Percentiles rank a stretch among this genome's conserved stretches.
phyloP scores from a whole-genome alignment of 2,329 filamentous ascomycete genomes.

The Lasiodiplodia theobromae region DNA sequence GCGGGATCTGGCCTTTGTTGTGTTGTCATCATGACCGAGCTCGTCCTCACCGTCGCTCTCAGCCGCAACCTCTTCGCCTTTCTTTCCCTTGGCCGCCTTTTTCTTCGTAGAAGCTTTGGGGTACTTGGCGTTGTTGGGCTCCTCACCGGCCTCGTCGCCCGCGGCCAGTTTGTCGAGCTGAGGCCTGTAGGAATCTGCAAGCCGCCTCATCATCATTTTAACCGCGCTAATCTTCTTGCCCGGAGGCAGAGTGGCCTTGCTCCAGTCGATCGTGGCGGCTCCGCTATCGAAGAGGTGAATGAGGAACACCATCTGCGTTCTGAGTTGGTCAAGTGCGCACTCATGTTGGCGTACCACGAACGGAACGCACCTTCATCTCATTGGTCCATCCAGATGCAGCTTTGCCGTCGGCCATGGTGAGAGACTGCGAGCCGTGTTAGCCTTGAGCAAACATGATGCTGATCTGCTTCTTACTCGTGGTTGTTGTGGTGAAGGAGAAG shows the following conservation, averaged over 20 bases:
- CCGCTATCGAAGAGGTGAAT: conserved; percentile 3
- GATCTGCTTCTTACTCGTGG: neutral
- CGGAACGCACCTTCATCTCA: neutral
- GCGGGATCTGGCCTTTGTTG: neutral
- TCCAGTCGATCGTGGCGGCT: conserved; percentile 17
- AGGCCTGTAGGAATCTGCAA: neutral
- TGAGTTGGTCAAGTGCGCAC: neutral
- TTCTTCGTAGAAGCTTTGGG: neutral
- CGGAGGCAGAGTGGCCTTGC: neutral
- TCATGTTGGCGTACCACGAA: neutral
- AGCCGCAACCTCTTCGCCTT: neutral
- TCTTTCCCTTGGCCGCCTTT: conserved; percentile 17
- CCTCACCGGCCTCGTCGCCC: neutral
- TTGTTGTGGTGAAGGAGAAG: neutral
- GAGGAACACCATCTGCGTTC: conserved; percentile 3
- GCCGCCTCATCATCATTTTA: conserved; percentile 8
- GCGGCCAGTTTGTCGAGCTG: conserved; percentile 5
- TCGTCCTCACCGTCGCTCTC: neutral
- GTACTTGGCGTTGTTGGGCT: neutral
- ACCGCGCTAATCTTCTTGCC: neutral
- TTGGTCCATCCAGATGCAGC: conserved; percentile 4
- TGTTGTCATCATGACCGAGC: neutral
- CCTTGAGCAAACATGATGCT: neutral
- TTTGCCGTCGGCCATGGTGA: conserved; percentile 8
- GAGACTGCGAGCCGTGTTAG: neutral